Base-by-base conservation (phyloP, 805 yeast species). In the Groenewaldozyma salmanticensis region DNA sequence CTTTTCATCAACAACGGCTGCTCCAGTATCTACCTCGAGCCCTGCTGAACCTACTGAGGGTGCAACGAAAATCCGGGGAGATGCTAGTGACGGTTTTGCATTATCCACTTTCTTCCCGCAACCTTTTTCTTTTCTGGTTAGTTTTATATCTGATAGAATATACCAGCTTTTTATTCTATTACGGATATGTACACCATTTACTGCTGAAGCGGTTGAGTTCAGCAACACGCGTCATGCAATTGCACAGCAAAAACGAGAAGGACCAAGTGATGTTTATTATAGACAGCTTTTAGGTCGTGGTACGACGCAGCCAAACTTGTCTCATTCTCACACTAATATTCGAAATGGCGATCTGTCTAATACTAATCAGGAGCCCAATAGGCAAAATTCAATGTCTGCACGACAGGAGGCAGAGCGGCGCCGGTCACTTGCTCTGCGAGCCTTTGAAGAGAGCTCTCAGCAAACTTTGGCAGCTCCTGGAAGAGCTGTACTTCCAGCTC, bases 251-350 rank as follows among this genome's bases (percentile, higher is more conserved):
- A 74, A 47, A 71, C 77, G 96, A 52, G 92, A 88, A 42, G n/a
- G n/a, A n/a, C n/a, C n/a, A n/a, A n/a, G 96, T 90, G 29, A 96
- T 97, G 35, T 96, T 90, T 60, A 69, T 90, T 55, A n/a, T n/a
- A n/a, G n/a, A n/a, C n/a, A n/a, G n/a, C n/a, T n/a, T n/a, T n/a
- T n/a, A n/a, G n/a, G n/a, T n/a, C n/a, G n/a, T n/a, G n/a, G n/a
- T n/a, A n/a, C n/a, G n/a, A n/a, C n/a, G n/a, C n/a, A n/a, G n/a
- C n/a, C n/a, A n/a, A n/a, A n/a, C n/a, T n/a, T n/a, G n/a, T n/a
- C n/a, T n/a, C n/a, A n/a, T n/a, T n/a, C n/a, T n/a, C n/a, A n/a
- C n/a, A n/a, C n/a, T n/a, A n/a, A n/a, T n/a, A n/a, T n/a, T n/a
- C n/a, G n/a, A n/a, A n/a, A n/a, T n/a, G n/a, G n/a, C n/a, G n/a